phyloP scores from a whole-genome alignment of 202 grass and related monocot species.

The Cymbopogon flexuosus region DNA sequence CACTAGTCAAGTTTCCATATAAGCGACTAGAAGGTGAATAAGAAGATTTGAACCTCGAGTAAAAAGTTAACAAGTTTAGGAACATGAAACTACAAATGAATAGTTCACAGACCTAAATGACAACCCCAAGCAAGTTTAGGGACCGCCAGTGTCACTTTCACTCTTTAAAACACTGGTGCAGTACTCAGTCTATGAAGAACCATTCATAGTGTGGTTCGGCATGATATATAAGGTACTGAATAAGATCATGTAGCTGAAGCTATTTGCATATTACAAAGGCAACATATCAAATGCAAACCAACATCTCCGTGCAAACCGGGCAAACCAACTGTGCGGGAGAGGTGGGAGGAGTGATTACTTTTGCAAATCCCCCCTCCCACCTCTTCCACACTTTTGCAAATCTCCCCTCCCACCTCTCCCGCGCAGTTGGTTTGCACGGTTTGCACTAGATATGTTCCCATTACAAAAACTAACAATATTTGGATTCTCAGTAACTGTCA shows the following conservation, averaged over 20 bases:
- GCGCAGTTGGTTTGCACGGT: no score
- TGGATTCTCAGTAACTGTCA: background rate
- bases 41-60: background rate
- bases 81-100: background rate
- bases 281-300: no score
- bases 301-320: no score
- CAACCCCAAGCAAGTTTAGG: background rate
- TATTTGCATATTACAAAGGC: background rate
- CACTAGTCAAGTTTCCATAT: background rate
- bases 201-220: background rate
- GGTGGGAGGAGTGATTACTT: no score
- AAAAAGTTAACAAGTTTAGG: background rate
- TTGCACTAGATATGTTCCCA: background rate
- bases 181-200: constrained; percentile 5
- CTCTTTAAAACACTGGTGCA: background rate
- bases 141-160: background rate
- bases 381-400: no score
- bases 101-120: background rate
- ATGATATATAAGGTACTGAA: background rate
- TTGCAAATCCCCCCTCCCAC: no score
- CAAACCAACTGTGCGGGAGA: no score
- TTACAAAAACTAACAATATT: constrained; percentile 17
- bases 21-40: background rate
- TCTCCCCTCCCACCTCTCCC: no score
- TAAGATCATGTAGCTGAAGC: background rate